phyloP scores from a whole-genome alignment of 305 asterid genomes.

The Ajuga reptans region DNA sequence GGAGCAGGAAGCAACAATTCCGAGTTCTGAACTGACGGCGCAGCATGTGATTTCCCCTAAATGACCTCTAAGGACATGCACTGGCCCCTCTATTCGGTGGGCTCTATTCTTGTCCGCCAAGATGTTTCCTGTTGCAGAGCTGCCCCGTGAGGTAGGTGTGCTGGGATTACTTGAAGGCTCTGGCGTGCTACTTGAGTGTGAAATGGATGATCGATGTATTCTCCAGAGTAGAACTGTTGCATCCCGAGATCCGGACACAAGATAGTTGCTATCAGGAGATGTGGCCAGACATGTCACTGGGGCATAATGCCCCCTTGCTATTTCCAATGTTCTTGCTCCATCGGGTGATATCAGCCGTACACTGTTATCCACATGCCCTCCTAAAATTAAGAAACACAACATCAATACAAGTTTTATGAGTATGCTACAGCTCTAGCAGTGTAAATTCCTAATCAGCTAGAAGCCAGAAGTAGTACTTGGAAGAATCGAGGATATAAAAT shows the following conservation, averaged over 20 bases:
- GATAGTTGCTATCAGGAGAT: constrained; percentile 79
- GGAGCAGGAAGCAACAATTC: constrained; percentile 84
- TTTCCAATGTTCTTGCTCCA: constrained; percentile 90
- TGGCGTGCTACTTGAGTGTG: constrained; percentile 40
- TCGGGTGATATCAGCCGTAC: constrained; percentile 83
- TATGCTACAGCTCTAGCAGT: neutral
- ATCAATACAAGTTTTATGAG: constrained; percentile 10
- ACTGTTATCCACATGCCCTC: constrained; percentile 93
- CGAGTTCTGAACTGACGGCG: constrained; percentile 84
- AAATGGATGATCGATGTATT: constrained; percentile 52
- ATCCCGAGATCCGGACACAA: constrained; percentile 89
- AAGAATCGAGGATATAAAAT: neutral
- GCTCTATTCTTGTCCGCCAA: constrained; percentile 40
- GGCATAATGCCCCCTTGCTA: constrained; percentile 93
- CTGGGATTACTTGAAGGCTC: constrained; percentile 53
- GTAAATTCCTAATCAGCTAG: neutral
- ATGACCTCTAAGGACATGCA: constrained; percentile 92
- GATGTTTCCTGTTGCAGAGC: constrained; percentile 33
- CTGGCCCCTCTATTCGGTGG: constrained; percentile 80
- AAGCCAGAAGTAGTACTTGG: constrained; percentile 8
- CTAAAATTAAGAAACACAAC: constrained; percentile 36
- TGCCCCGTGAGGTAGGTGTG: constrained; percentile 49
- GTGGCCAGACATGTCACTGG: constrained; percentile 83
- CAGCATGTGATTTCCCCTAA: constrained; percentile 76
- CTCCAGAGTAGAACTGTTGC: constrained; percentile 83